Conservation (phyloP, 2,329 filamentous ascomycete species). For the Didymella keratinophila region DNA sequence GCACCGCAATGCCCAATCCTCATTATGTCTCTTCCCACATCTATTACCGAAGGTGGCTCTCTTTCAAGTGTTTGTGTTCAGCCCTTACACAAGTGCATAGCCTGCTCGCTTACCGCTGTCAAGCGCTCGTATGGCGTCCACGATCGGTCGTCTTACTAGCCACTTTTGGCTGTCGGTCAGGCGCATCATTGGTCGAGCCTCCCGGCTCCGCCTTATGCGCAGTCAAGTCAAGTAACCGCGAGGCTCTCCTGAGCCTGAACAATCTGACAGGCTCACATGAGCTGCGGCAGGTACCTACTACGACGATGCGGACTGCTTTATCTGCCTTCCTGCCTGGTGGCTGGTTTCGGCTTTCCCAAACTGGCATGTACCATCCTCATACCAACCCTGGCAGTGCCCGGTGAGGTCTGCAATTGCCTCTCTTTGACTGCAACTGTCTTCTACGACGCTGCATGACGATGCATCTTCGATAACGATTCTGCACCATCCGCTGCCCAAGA, state of each 20-base stretch:
- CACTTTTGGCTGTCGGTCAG: conserved; percentile 18
- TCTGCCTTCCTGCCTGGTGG: neutral
- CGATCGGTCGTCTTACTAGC: conserved; percentile 4
- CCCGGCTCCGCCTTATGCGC: conserved; percentile 29
- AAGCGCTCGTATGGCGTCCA: conserved; percentile 12
- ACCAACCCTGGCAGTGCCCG: neutral
- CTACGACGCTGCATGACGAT: neutral
- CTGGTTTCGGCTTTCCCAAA: conserved; percentile 2
- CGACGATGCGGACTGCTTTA: neutral
- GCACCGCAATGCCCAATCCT: neutral
- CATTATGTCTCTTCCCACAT: neutral
- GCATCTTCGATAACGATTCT: conserved; percentile 6
- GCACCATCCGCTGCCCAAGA: neutral
- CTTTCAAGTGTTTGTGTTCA: neutral
- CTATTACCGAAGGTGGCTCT: neutral
- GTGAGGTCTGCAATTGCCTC: neutral
- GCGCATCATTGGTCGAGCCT: conserved; percentile 16
- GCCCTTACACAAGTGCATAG: neutral
- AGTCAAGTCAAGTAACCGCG: neutral
- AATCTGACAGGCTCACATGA: conserved; percentile 2
- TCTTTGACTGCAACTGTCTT: neutral
- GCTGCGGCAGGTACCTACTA: neutral
- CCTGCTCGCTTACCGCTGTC: conserved; percentile 19
- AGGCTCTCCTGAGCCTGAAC: conserved; percentile 2
- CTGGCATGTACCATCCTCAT: neutral